Percentiles rank a stretch among this genome's conserved stretches.
Conservation (phyloP, 106 monocot genomes). For the Dioscorea dumetorum region DNA sequence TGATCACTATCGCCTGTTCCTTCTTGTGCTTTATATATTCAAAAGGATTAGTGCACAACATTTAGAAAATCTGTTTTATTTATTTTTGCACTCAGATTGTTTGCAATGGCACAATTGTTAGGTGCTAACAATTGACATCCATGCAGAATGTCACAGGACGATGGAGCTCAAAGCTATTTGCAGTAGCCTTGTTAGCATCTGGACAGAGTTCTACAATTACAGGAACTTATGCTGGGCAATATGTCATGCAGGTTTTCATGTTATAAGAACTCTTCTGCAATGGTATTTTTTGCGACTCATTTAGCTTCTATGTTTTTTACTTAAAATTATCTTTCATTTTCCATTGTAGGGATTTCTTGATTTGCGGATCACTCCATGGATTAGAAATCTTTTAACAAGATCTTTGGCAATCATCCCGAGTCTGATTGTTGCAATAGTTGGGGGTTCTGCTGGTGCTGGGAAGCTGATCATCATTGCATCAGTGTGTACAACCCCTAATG, state of each 20-base stretch:
- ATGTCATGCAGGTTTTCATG: constrained; percentile 89
- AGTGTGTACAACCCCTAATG: constrained; percentile 25
- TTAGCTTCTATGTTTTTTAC: background rate
- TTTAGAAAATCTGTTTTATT: too few relatives aligned
- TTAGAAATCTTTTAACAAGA: constrained; percentile 71
- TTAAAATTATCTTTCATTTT: constrained; percentile 1
- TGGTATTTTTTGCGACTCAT: background rate
- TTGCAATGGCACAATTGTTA: background rate
- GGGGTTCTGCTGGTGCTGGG: constrained; percentile 88
- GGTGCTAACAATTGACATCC: background rate
- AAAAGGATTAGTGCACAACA: too few relatives aligned
- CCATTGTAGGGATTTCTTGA: constrained; percentile 79
- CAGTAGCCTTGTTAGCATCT: constrained; percentile 81
- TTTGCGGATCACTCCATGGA: constrained; percentile 72
- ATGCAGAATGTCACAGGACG: constrained; percentile 81
- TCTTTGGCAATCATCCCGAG: constrained; percentile 81
- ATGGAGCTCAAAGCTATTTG: constrained; percentile 95
- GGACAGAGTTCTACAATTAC: constrained; percentile 98
- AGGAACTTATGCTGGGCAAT: constrained; percentile 98
- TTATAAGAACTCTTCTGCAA: background rate
- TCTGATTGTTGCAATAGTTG: constrained; percentile 77
- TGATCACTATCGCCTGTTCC: too few relatives aligned
- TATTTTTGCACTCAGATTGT: too few relatives aligned
- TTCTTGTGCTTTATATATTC: too few relatives aligned
- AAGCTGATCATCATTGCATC: constrained; percentile 87